Conservation (phyloP, 2,329 filamentous ascomycete genomes). For the Neophaeococcomyces aloes region DNA sequence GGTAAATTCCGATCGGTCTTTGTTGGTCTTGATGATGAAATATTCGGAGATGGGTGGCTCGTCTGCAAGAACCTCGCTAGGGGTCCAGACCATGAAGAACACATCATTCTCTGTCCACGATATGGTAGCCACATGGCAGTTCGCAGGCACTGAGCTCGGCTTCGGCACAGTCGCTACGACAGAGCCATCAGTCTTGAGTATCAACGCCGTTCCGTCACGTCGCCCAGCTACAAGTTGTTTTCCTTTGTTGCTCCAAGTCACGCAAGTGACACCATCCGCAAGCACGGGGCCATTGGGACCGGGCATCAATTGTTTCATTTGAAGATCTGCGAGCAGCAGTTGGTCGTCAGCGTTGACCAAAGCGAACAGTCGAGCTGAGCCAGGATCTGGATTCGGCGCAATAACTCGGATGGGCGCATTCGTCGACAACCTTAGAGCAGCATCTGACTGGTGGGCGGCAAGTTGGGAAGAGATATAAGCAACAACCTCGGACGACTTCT, state of each 20-base stretch:
- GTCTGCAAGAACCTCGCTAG: slow-evolving; percentile 29
- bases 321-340: slow-evolving; percentile 72
- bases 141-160: slow-evolving; percentile 55
- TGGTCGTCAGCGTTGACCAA: slow-evolving; percentile 72
- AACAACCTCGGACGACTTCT: slow-evolving; percentile 68
- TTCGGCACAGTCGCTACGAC: slow-evolving; percentile 69
- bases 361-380: slow-evolving; percentile 65
- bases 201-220: slow-evolving; percentile 64
- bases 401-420: slow-evolving; percentile 66
- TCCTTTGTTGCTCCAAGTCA: slow-evolving; percentile 84
- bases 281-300: slow-evolving; percentile 55
- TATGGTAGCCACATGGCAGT: slow-evolving; percentile 66
- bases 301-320: slow-evolving; percentile 49
- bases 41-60: slow-evolving; percentile 54
- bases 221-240: slow-evolving; percentile 87
- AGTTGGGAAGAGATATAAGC: slow-evolving; percentile 69
- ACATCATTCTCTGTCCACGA: slow-evolving; percentile 81
- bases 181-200: slow-evolving; percentile 73
- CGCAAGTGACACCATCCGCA: slow-evolving; percentile 66
- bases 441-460: slow-evolving; percentile 53
- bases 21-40: slow-evolving; percentile 54
- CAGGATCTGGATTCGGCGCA: slow-evolving; percentile 57
- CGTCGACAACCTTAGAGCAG: slow-evolving; percentile 66
- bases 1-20: slow-evolving; percentile 40
- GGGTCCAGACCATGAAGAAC: slow-evolving; percentile 70